phyloP scores from a whole-genome alignment of 305 asterid genomes.

The Plantago rigida region DNA sequence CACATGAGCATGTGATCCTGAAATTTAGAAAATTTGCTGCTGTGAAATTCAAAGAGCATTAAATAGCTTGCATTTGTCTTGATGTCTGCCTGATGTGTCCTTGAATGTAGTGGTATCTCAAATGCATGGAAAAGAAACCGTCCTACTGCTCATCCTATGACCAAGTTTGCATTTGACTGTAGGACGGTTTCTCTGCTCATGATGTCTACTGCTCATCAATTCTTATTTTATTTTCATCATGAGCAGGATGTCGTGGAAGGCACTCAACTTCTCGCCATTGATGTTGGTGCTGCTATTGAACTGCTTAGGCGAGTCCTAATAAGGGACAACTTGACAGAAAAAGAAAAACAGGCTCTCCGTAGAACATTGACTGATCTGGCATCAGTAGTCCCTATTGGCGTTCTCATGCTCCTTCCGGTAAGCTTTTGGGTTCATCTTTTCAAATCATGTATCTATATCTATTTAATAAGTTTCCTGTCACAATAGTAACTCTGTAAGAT shows the following conservation, averaged over 20 bases:
- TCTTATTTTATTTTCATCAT: conserved; percentile 22
- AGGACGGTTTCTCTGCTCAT: no score
- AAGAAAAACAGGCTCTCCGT: conserved; percentile 84
- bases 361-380: conserved; percentile 94
- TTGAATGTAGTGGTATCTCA: no score
- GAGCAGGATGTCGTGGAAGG: conserved; percentile 93
- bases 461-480: neutral
- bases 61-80: no score
- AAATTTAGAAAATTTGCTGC: no score
- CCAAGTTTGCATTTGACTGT: no score
- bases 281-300: conserved; percentile 74
- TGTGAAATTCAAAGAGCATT: neutral
- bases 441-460: conserved; percentile 5
- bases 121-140: no score
- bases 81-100: no score
- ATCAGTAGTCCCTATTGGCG: conserved; percentile 80
- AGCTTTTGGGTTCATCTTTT: conserved; percentile 27
- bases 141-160: no score
- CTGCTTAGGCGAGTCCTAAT: conserved; percentile 60
- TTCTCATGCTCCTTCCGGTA: conserved; percentile 98
- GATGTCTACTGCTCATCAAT: neutral
- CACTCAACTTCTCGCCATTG: conserved; percentile 94
- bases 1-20: neutral
- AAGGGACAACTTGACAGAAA: conserved; percentile 80
- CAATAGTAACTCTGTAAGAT: no score